Percentiles rank a stretch among this genome's conserved stretches.
phyloP scores from a whole-genome alignment of 768 basidiomycete species.

The Lactifluus hygrophoroides region DNA sequence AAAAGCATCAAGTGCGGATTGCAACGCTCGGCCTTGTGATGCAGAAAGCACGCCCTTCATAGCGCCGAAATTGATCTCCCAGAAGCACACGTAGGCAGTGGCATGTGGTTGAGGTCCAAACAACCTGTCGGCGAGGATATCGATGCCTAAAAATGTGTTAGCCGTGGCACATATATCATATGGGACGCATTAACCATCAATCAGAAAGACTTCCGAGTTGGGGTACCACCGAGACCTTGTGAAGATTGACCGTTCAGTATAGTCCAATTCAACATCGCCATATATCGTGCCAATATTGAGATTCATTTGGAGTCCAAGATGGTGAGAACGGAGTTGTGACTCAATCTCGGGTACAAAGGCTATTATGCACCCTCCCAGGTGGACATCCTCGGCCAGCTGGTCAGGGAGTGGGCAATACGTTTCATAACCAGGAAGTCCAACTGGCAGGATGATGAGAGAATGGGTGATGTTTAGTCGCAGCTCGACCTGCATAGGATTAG shows the following conservation, averaged over 20 bases:
- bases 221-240: conserved; percentile 17
- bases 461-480: conserved; percentile 45
- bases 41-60: conserved; percentile 51
- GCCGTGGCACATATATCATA: background rate
- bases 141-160: conserved; percentile 42
- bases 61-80: conserved; percentile 75
- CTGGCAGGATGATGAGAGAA: conserved; percentile 54
- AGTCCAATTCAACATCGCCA: conserved; percentile 41
- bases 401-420: conserved; percentile 23
- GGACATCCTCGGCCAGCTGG: conserved; percentile 24
- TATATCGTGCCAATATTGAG: conserved; percentile 53
- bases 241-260: conserved; percentile 35
- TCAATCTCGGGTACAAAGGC: conserved; percentile 61
- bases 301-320: conserved; percentile 46
- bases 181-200: conserved; percentile 36
- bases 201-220: conserved; percentile 34
- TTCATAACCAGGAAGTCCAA: conserved; percentile 58
- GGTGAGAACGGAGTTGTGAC: conserved; percentile 69
- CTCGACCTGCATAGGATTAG: conserved; percentile 75
- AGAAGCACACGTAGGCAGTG: conserved; percentile 83
- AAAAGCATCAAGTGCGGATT: conserved; percentile 49
- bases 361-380: conserved; percentile 46
- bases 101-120: conserved; percentile 86
- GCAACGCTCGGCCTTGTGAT: conserved; percentile 41
- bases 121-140: conserved; percentile 75